phyloP scores from a whole-genome alignment of 2,329 filamentous ascomycete genomes.

The Aspergillus terreus region DNA sequence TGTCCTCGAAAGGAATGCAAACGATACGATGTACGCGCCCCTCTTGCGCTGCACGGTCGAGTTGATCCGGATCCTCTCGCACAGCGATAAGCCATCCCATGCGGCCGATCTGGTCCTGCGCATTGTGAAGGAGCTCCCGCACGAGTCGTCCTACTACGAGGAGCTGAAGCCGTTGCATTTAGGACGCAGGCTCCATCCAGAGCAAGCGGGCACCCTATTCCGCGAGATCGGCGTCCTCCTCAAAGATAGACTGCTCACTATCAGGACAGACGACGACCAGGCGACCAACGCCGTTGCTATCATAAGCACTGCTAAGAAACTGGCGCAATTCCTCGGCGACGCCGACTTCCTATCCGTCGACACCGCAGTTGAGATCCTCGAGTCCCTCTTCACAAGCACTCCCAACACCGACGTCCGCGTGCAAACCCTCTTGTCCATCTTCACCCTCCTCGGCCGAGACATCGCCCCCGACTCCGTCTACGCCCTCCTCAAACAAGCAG shows the following conservation, averaged over 20 bases:
- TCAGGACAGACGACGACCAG: background rate
- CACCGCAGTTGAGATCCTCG: slow-evolving; percentile 4
- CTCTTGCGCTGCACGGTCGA: slow-evolving; percentile 1
- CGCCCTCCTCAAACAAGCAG: slow-evolving; percentile 1
- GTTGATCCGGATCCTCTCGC: slow-evolving; percentile 10
- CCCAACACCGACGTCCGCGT: slow-evolving; percentile 14
- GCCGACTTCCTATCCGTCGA: slow-evolving; percentile 8
- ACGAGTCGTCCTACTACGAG: slow-evolving; percentile 16
- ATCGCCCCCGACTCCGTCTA: background rate
- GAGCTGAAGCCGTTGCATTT: slow-evolving; percentile 6
- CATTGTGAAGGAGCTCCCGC: slow-evolving; percentile 10
- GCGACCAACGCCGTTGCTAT: slow-evolving; percentile 1
- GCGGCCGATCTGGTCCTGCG: slow-evolving; percentile 11
- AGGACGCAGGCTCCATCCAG: slow-evolving; percentile 4
- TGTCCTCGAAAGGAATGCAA: background rate
- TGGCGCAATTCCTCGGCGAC: slow-evolving; percentile 9
- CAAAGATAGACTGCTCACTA: background rate
- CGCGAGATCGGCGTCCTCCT: slow-evolving; percentile 7
- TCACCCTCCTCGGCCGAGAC: slow-evolving; percentile 7
- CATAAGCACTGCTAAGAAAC: slow-evolving; percentile 17
- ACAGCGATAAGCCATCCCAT: slow-evolving; percentile 11
- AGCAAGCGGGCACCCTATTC: slow-evolving; percentile 6
- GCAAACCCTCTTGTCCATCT: slow-evolving; percentile 6
- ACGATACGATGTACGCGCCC: background rate
- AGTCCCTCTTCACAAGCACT: slow-evolving; percentile 5